phyloP scores from a whole-genome alignment of 345 rosid species.

The Hypericum perforatum region DNA sequence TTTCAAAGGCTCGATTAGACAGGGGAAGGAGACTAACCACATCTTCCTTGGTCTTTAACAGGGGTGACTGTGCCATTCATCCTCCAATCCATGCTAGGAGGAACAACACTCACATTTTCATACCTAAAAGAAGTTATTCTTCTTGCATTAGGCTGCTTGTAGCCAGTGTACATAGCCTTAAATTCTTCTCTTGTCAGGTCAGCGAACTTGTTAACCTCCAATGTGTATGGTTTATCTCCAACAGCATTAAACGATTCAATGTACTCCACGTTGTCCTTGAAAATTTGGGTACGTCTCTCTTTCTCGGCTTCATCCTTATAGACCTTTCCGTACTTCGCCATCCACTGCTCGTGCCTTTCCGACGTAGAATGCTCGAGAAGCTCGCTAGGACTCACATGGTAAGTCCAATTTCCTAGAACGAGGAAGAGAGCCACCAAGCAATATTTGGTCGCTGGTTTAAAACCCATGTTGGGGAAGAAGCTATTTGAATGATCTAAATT shows the following conservation, averaged over 20 bases:
- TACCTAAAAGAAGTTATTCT: too few relatives aligned
- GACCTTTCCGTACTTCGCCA: slow-evolving; percentile 9
- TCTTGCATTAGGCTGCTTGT: too few relatives aligned
- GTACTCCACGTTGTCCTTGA: slow-evolving; percentile 23
- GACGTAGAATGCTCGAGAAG: slow-evolving; percentile 7
- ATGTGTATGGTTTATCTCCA: slow-evolving; percentile 18
- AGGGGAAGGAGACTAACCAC: background rate
- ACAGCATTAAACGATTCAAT: slow-evolving; percentile 24
- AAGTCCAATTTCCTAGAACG: too few relatives aligned
- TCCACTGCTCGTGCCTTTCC: slow-evolving; percentile 20
- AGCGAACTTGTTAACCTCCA: slow-evolving; percentile 26
- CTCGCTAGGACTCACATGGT: background rate
- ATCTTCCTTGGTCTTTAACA: background rate
- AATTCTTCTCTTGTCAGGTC: slow-evolving; percentile 28
- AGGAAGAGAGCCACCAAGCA: too few relatives aligned
- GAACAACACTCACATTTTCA: too few relatives aligned
- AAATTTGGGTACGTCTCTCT: slow-evolving; percentile 23
- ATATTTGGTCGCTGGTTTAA: too few relatives aligned
- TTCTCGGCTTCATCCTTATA: slow-evolving; percentile 21
- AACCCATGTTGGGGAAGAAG: too few relatives aligned
- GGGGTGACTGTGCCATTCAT: background rate
- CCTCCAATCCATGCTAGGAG: too few relatives aligned
- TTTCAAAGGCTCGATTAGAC: too few relatives aligned
- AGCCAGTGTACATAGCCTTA: background rate
- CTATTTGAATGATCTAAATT: too few relatives aligned